Evolutionary conservation across 1,284 basidiomycete species (phyloP), one percentile per base, ranked within the genome.

Genomic region (Volvariella volvacea): DNA sequence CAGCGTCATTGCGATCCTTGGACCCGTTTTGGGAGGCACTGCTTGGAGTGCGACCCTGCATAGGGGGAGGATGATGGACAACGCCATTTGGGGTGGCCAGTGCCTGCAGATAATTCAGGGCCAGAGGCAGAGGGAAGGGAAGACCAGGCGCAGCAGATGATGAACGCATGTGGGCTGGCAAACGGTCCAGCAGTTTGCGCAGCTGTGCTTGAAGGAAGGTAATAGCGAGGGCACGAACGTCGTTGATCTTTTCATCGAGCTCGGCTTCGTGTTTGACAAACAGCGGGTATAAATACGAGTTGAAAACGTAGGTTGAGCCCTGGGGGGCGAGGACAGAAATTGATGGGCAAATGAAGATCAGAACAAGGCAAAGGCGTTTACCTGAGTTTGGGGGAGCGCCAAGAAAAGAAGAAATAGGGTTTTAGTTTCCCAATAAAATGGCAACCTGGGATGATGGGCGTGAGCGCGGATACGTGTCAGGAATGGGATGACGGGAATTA

Each of bases 371-470:
- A 16, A 34, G 38, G 39, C 21, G 64, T 69, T 50, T 47, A 83
- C 86, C 72, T 86, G 76, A 2, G 77, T 82, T 64, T 87, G 81
- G 10, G 86, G 84, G 3, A 89, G 70, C 2, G 85, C 71, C 34
- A 90, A 63, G 66, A 83, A 90, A 20, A 90, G 68, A 21, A 91
- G 66, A 58, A 89, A 76, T 9, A 78, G 22, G 6, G 81, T 83
- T 55, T 88, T 84, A 52, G 77, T 47, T 54, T 89, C 76, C 70
- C 80, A 85, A 60, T 90, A 91, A 61, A 90, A 86, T 2, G 88
- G 87, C 39, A 90, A 60, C 84, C 88, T 89, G 49, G 30, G 44
- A 42, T 49, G 7, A 50, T 42, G 19, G 39, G 31, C 43, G 46
- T 54, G 43, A 57, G 45, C 39, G 4, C 6, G 8, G 7, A 36